Evolutionary conservation across 2,329 filamentous ascomycete species (phyloP), one percentile per base, ranked within the genome.

Genomic region (Parasarocladium wereldwijsianum): DNA sequence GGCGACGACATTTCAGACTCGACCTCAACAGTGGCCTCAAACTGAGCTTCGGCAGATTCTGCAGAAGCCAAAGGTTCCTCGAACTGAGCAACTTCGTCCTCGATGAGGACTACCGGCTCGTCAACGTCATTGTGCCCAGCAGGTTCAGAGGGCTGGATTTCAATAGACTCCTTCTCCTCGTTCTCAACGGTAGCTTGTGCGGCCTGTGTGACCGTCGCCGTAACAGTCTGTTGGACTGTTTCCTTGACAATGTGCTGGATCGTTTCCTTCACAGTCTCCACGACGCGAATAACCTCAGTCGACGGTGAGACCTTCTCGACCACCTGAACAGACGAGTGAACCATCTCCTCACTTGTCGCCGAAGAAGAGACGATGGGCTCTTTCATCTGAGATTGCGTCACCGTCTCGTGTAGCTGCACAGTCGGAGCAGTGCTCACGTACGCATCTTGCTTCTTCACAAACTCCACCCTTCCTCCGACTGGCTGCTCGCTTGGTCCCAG

Each of bases 241-340:
- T 49, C 40, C 2, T 47, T 55, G 2, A 50, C 43, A 6, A 52
- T 59, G 36, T 56, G 47, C 8, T 55, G 41, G 5, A 57, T n/a
- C 15, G 49, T 45, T 30, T 49, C 40, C 2, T 47, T 55, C 2
- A 50, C 43, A 6, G 52, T 59, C 36, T 56, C 47, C 8, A 56
- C 41, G 5, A 57, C 38, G 3, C 43, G 44, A 8, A 56, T 43
- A 0, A 47, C 36, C 27, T 43, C 29, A 9, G 18, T 29, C 1
- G 20, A 15, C 15, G 22, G 24, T 18, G 20, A n/a, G 11, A 27
- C 8, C 15, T 6, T 9, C 25, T 29, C 31, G 11, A 27, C 19
- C 10, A 7, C 24, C 16, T 26, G 14, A 3, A 16, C 20, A 11
- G 31, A 30, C 13, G 26, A 16, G 3, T 31, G 17, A 6, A 15